Base-by-base conservation (phyloP, 345 rosid genomes). In the Euphorbia peplus region DNA sequence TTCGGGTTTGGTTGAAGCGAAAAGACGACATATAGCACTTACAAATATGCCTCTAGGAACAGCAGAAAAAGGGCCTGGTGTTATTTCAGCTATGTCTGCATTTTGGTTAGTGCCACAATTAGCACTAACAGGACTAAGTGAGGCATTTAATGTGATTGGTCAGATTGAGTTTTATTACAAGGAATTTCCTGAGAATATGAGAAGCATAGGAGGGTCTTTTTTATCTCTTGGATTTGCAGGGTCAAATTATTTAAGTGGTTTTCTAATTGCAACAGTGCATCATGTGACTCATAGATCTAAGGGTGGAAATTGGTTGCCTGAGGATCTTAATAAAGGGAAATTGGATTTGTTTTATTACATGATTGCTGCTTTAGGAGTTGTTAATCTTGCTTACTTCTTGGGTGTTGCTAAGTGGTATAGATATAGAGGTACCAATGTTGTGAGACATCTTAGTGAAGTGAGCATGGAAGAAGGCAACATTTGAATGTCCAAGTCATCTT, bases 141-240 rank as follows among this genome's bases (percentile, higher is more conserved):
- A 76, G 59, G 75, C 48, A 1, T 67, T 76, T 53, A 71, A 37
- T 47, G 44, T 35, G 0, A 21, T 76, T 6, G 72, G 64, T 1
- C 75, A 66, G 59, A 57, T 55, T 10, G 79, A 76, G 26, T 76
- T 76, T 22, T 76, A 52, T 19, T 76, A 76, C 64, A 76, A 64
- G 54, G 75, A 76, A 42, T 76, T 71, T 63, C 79, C 75, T 4
- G 75, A 76, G 30, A 76, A 76, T 22, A 66, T 76, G 75, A 67
- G 71, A 51, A 76, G 72, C 37, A 21, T 76, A 0, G 69, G 72
- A 0, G 61, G 63, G 8, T 61, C 79, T 12, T 22, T 67, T 44
- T 70, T 70, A 15, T 76, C 21, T 14, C 48, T 39, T 15, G 67
- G 75, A 0, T 0, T 9, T 1, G 79, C 75, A 9, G 8, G 32